These are phyloP conservation scores for Fagopyrum esculentum DNA, from an alignment of 148 eudicot genomes.

Conservation along the genomic window DNA sequence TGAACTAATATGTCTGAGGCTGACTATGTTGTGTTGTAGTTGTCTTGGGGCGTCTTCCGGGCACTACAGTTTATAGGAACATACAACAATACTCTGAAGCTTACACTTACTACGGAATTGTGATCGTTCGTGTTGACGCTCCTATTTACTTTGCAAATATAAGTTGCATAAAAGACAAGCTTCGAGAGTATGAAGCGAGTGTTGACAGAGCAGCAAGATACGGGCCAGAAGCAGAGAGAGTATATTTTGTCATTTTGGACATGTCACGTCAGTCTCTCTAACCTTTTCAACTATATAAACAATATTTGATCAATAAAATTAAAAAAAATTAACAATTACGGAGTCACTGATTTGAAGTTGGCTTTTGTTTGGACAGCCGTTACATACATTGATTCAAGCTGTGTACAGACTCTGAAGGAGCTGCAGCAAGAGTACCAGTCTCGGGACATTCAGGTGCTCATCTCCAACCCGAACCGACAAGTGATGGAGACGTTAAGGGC, in stretches of 20 bases:
- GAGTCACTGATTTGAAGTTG: too few relatives aligned
- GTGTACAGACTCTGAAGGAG: constrained; percentile 76
- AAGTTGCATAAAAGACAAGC: constrained; percentile 90
- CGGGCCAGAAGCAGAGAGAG: constrained; percentile 72
- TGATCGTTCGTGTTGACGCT: constrained; percentile 90
- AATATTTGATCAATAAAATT: too few relatives aligned
- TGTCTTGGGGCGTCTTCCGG: constrained; percentile 94
- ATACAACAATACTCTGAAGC: constrained; percentile 89
- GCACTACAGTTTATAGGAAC: constrained; percentile 91
- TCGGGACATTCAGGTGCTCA: constrained; percentile 78
- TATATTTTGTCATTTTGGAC: constrained; percentile 75
- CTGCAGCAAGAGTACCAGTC: constrained; percentile 80
- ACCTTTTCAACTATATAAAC: too few relatives aligned
- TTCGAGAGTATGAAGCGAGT: constrained; percentile 73
- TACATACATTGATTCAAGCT: constrained; percentile 85
- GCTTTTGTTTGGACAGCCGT: constrained; percentile 35
- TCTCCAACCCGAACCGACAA: constrained; percentile 81
- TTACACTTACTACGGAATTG: constrained; percentile 81
- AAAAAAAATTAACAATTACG: too few relatives aligned
- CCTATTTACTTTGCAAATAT: constrained; percentile 97
- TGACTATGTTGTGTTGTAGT: constrained; percentile 38
- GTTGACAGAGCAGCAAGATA: constrained; percentile 47
- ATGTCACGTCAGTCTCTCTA: constrained; percentile 37
- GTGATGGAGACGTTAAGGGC: constrained; percentile 68
- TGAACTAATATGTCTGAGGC: too few relatives aligned